These are phyloP conservation scores for Blastobotrys proliferans DNA, from an alignment of 1,139 yeast species.

Conservation along the genomic window DNA sequence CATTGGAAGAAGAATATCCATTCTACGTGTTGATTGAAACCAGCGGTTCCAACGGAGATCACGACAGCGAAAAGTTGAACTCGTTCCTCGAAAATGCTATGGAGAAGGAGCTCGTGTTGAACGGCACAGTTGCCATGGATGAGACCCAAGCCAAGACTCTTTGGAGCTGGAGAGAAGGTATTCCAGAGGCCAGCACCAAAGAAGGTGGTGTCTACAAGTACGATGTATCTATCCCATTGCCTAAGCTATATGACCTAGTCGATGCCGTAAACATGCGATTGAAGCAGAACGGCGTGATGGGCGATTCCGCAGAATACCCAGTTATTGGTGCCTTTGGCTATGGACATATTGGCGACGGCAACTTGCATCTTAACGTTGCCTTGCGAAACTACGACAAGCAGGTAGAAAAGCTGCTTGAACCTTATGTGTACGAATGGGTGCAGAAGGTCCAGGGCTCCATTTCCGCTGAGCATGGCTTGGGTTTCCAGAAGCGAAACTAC, in stretches of 20 bases:
- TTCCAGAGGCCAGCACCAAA: constrained; percentile 82
- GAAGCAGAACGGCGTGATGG: constrained; percentile 53
- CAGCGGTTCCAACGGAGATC: constrained; percentile 82
- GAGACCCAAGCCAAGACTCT: constrained; percentile 76
- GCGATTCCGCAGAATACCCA: constrained; percentile 64
- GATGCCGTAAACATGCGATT: constrained; percentile 64
- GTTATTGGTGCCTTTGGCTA: constrained; percentile 88
- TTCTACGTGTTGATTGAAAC: constrained; percentile 91
- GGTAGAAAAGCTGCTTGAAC: constrained; percentile 78
- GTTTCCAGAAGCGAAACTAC: constrained; percentile 90
- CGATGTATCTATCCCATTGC: constrained; percentile 85
- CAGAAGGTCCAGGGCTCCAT: constrained; percentile 74
- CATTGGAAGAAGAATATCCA: constrained; percentile 74
- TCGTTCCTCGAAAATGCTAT: constrained; percentile 74
- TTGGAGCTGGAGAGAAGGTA: constrained; percentile 94
- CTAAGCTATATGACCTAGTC: constrained; percentile 74
- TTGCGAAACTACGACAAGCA: constrained; percentile 76
- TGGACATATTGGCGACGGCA: constrained; percentile 97
- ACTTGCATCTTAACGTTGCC: constrained; percentile 85
- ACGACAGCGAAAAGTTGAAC: constrained; percentile 52
- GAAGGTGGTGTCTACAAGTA: constrained; percentile 96
- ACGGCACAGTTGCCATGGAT: constrained; percentile 95
- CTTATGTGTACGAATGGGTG: constrained; percentile 91
- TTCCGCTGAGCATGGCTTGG: constrained; percentile 96
- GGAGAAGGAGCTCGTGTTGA: constrained; percentile 79